Conservation (phyloP, 2,329 filamentous ascomycete species). For the Zasmidium citrigriseum region DNA sequence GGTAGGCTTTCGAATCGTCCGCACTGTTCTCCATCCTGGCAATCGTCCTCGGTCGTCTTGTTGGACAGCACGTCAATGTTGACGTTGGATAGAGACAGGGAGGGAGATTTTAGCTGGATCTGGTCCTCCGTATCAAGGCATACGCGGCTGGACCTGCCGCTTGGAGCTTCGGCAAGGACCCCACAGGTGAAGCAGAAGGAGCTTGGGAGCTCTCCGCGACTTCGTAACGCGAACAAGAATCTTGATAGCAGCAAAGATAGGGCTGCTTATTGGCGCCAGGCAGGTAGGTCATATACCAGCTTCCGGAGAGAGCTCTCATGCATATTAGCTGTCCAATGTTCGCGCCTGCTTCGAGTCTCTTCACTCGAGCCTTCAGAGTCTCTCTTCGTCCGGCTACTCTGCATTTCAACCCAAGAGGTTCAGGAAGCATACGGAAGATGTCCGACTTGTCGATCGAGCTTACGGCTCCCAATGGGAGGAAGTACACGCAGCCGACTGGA, state of each 20-base stretch:
- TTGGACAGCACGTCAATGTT: background rate
- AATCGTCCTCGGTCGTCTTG: background rate
- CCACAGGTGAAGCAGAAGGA: too few species aligned
- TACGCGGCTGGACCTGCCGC: too few species aligned
- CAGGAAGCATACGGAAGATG: background rate
- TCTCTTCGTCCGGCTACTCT: background rate
- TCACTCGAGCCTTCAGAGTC: background rate
- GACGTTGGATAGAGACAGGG: background rate
- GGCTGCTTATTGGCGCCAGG: background rate
- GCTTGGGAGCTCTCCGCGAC: too few species aligned
- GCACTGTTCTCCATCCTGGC: conserved; percentile 1
- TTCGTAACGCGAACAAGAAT: background rate
- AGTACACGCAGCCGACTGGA: conserved; percentile 48
- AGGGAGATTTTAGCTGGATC: too few species aligned
- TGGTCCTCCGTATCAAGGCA: too few species aligned
- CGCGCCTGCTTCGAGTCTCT: background rate
- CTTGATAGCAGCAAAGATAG: background rate
- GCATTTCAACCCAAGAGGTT: background rate
- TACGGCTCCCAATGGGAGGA: conserved; percentile 18
- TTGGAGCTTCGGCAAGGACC: too few species aligned
- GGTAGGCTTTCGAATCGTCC: conserved; percentile 29
- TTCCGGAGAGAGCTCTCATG: background rate
- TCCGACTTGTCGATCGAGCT: conserved; percentile 9
- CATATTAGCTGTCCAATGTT: background rate
- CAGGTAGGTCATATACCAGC: background rate